Base-by-base conservation (phyloP, 208 protist species). In the Zelonia costaricensis region DNA sequence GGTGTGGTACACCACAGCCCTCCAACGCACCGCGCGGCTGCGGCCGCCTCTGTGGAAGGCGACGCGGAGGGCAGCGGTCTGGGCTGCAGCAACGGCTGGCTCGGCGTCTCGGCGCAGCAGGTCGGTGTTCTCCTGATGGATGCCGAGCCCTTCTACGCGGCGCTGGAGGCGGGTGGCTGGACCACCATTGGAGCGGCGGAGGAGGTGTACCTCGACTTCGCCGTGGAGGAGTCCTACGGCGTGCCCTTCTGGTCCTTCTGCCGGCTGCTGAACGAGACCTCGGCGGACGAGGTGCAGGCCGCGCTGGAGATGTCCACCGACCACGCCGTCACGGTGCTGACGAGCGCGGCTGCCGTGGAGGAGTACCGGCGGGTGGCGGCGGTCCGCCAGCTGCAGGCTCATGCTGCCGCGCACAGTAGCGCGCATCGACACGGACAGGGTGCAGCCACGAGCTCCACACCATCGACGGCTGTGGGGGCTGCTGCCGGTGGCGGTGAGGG, bases 191-290 rank as follows among this genome's bases (percentile, higher is more conserved):
- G 71, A 6, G 74, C 73, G 12, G 55, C 87, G 39, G 79, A 88
- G 74, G 85, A 84, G 61, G 45, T 86, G 20, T 88, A 88, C 57
- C 22, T 79, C 1, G 71, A 77, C 46, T 71, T 92, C 18, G 70
- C 59, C 30, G 76, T 86, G 39, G 45, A 67, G 20, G 79, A 88
- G 52, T 78, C 74, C 18, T 86, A 82, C 46, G 73, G 78, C n/a
- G 42, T 86, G 31, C 69, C 72, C 28, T 88, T 88, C 65, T 87
- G 73, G 82, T 57, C 63, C 16, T 81, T 92, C 59, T 84, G 78
- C 54, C 79, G 80, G 33, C 53, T 84, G 22, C 74, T 88, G 35
- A 59, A 84, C 61, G 58, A 51, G 4, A 18, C 55, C 13, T 53
- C 66, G 22, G 82, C 75, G 13, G 58, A 38, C 22, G 71, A 73